Base-by-base conservation (phyloP, 2,329 filamentous ascomycete genomes). In the Ceratocystis albifundus region DNA sequence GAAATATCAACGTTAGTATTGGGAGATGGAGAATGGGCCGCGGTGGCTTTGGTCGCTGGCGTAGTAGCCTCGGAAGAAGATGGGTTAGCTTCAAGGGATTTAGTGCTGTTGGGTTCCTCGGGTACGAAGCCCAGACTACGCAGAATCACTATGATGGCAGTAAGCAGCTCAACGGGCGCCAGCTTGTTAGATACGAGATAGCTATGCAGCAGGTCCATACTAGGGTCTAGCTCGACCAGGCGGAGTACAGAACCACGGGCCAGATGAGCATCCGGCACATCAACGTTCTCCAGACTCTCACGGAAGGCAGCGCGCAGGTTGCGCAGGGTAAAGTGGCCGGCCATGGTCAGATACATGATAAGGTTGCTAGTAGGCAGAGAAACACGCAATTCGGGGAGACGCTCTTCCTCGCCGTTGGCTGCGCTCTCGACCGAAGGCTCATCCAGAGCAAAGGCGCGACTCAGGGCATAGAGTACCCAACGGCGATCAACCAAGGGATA, bases 141-240 rank as follows among this genome's bases (percentile, higher is more conserved):
- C 77, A 91, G 87, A 17, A 91, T 77, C 1, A 82, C 76, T 65
- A 84, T 82, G 64, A 91, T 82, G 3, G 85, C 82, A 66, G 86
- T 77, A 1, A 90, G 79, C 4, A 91, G 78, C 72, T 91, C 88
- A 2, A 80, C 76, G 50, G 87, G 78, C 2, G 84, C 83, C 20
- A 90, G 79, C 70, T 84, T 83, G 6, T 87, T 88, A 4, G 81
- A 80, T 48, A 83, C 82, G 5, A 92, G 77, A 67, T 89, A 84
- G 66, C 81, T 82, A 55, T 86, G 79, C 48, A 91, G 78, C 1
- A 90, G 77, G 63, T 85, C 82, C 73, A 90, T 81, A 44, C 85
- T 84, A 2, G 84, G 82, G 70, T 91, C 88, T n/a, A 86, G 79
- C 62, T 85, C 80, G 0, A 82, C 80, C 46, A 91, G 76, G 57